Base-by-base conservation (phyloP, 441 rosid species). In the Erodium chrysanthum region DNA sequence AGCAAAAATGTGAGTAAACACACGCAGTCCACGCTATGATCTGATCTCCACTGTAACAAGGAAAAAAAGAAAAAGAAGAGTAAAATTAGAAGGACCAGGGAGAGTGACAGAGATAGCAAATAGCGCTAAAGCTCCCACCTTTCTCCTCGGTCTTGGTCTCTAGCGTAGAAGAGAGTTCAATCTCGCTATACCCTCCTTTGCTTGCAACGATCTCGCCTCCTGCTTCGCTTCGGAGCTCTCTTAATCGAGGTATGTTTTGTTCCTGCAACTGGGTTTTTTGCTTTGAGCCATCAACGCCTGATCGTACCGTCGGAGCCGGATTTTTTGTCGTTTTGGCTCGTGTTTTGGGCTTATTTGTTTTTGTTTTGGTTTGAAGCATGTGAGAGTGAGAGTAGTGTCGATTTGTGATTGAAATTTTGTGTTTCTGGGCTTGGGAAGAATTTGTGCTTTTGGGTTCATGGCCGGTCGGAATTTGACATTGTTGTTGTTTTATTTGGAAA, bases 71-170 rank as follows among this genome's bases (percentile, higher is more conserved):
- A 14, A 1, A 44, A 44, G 0, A 44, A 11, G 5, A 44, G 12
- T n/a, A 48, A 48, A n/a, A 48, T 4, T 44, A 48, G 5, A 48
- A n/a, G 6, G 20, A 12, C 3, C 7, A 48, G 56, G n/a, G 56
- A 14, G 56, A 48, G 0, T 6, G 48, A 42, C 11, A 42, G 48
- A 42, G 48, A 44, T 44, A 44, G 52, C 52, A 44, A 44, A 48
- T 48, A 48, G 56, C 56, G 6, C 18, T n/a, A 48, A n/a, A n/a
- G 18, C 56, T 15, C 56, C 7, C 56, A 48, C n/a, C 18, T 48
- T 48, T 48, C 56, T 48, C 56, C n/a, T n/a, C 56, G 56, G 52
- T 44, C 52, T 44, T 14, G 52, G 52, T 44, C 52, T 44, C 52
- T 15, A 11, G 52, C 52, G 52, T 11, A 44, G 52, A 44, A 44